Evolutionary conservation across 2,329 filamentous ascomycete species (phyloP), one percentile per base, ranked within the genome.

Genomic region (Microsporum canis): DNA sequence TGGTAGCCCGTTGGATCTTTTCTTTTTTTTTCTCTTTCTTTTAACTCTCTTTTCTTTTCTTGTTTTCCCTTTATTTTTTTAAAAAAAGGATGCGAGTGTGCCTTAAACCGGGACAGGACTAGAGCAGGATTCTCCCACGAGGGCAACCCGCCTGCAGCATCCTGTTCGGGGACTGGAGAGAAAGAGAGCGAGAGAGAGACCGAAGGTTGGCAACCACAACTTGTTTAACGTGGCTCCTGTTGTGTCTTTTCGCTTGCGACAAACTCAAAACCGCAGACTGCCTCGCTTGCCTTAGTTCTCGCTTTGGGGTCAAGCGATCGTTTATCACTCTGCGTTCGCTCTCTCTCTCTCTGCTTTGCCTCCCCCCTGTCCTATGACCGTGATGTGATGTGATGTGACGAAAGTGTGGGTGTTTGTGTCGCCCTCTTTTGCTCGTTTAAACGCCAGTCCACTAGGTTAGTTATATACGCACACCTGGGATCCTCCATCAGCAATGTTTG

Each of bases 321-420:
- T 23, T 8, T 8, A 47, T 47, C 17, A 27, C 17, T 17, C 5
- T 23, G 17, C 17, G 17, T 23, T 23, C 17, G 17, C 17, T 23
- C 17, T 23, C 17, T 23, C 17, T 23, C 17, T 23, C 17, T 23
- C 39, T 43, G n/a, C 39, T 17, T n/a, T n/a, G n/a, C 17, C 17
- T 43, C n/a, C 31, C 17, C 33, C 5, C 31, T n/a, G 8, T 23
- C 51, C 14, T n/a, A 55, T 55, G 51, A 55, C 51, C 51, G 33
- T 6, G 51, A 55, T 55, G 51, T 55, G 51, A 55, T 55, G 33
- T 8, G 51, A 55, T 55, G 51, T 55, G 51, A 38, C 33, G 14
- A 29, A 29, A 12, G 27, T 29, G n/a, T 17, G 43, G 45, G 27
- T 43, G 39, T 5, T 17, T 43, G 27, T 31, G 27, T 12, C 4